Evolutionary conservation across 495 filamentous ascomycete genomes (phyloP).

Genomic region (Evernia prunastri): DNA sequence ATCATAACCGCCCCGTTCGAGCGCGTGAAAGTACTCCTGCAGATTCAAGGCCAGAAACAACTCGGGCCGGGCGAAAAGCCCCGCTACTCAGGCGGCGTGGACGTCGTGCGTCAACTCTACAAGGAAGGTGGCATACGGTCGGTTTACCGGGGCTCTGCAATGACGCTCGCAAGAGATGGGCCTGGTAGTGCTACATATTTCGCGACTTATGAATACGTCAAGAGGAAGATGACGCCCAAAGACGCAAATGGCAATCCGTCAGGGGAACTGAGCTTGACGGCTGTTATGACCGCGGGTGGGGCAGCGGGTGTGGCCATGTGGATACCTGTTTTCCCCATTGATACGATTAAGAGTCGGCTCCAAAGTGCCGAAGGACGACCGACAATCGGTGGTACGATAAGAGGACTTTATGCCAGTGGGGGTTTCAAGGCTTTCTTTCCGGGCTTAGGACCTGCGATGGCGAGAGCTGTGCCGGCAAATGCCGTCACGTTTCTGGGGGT

Average conservation of each 20-base stretch:
- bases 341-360: constrained; percentile 90
- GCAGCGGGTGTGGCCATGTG: constrained; percentile 96
- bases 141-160: constrained; percentile 83
- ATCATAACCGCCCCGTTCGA: constrained; percentile 96
- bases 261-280: constrained; percentile 63
- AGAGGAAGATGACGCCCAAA: constrained; percentile 76
- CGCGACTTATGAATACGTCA: constrained; percentile 92
- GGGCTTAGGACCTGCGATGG: constrained; percentile 86
- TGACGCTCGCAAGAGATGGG: constrained; percentile 89
- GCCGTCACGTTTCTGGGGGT: constrained; percentile 47
- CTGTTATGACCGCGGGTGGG: constrained; percentile 81
- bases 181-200: constrained; percentile 94
- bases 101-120: constrained; percentile 95
- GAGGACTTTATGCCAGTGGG: constrained; percentile 68
- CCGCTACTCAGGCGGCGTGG: constrained; percentile 79
- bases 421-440: constrained; percentile 96
- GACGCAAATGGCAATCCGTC: constrained; percentile 64
- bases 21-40: constrained; percentile 95
- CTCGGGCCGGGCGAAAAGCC: constrained; percentile 85
- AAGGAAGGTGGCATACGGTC: constrained; percentile 81
- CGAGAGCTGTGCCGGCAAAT: constrained; percentile 90
- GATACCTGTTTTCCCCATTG: constrained; percentile 96
- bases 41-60: constrained; percentile 90
- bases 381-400: constrained; percentile 72
- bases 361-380: constrained; percentile 87